A percentile compares a stretch with the other conserved stretches of the same genome.
phyloP scores from a whole-genome alignment of 768 basidiomycete genomes.

The Suillus paluster region DNA sequence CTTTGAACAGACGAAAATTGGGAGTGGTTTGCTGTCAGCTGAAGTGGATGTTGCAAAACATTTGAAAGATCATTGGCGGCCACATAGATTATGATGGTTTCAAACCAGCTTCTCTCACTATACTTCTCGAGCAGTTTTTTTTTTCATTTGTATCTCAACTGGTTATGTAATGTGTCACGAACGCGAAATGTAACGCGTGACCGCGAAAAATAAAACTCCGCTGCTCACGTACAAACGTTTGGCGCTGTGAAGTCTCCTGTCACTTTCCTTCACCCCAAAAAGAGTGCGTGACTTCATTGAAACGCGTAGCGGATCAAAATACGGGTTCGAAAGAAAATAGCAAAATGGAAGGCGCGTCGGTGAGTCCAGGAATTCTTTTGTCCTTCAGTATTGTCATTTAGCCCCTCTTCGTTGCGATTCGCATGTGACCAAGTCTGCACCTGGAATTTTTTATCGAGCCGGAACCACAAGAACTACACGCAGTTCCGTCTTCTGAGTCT shows the following conservation, averaged over 20 bases:
- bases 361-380: not conserved
- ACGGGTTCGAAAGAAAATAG: not conserved
- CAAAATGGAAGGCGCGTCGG: not conserved
- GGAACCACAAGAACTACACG: not conserved
- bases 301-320: not conserved
- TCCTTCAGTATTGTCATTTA: not conserved
- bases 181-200: constrained; percentile 5
- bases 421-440: not conserved
- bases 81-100: constrained; percentile 51
- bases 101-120: too few relatives aligned
- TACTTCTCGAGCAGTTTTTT: not conserved
- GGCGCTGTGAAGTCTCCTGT: not conserved
- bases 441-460: not conserved
- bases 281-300: not conserved
- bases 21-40: constrained; percentile 43
- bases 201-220: not conserved
- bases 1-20: constrained; percentile 6
- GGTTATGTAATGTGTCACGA: not conserved
- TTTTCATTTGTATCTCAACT: not conserved
- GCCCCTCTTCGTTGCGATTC: constrained; percentile 3
- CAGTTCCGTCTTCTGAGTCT: not conserved
- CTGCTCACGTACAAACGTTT: not conserved
- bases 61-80: constrained; percentile 69
- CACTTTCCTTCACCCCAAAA: constrained; percentile 5
- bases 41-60: constrained; percentile 66